phyloP scores from a whole-genome alignment of 148 eudicot genomes.

The Rhododendron ferrugineum region DNA sequence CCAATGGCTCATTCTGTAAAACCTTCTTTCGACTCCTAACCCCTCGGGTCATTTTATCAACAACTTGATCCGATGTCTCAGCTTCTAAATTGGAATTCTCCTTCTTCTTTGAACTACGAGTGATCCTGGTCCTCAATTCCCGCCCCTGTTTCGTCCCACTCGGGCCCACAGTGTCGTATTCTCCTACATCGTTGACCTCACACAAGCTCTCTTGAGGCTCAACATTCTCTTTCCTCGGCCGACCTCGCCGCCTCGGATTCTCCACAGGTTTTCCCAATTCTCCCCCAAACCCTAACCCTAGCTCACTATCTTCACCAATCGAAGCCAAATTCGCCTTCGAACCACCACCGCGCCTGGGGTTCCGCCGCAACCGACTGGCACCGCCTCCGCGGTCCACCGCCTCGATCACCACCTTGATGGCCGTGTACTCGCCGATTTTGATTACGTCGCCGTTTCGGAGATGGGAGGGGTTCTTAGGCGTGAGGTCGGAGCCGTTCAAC shows the following conservation, averaged over 20 bases:
- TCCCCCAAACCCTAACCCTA: slow-evolving; percentile 20
- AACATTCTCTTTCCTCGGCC: slow-evolving; percentile 6
- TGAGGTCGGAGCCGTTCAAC: slow-evolving; percentile 31
- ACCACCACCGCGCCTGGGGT: slow-evolving; percentile 19
- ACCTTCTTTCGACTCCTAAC: background rate
- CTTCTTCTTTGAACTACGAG: slow-evolving; percentile 29
- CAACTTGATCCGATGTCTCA: background rate
- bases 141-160: slow-evolving; percentile 1
- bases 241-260: slow-evolving; percentile 3
- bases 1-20: background rate
- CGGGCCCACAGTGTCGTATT: background rate
- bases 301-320: slow-evolving; percentile 6
- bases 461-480: slow-evolving; percentile 22
- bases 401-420: slow-evolving; percentile 37
- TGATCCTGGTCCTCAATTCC: slow-evolving; percentile 28
- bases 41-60: background rate
- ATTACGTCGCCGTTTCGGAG: slow-evolving; percentile 46
- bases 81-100: background rate
- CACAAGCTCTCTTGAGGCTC: background rate
- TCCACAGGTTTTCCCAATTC: slow-evolving; percentile 1
- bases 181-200: background rate
- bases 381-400: background rate
- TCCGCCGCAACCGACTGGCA: slow-evolving; percentile 15
- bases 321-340: background rate
- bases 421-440: slow-evolving; percentile 61